Conservation (phyloP, 495 filamentous ascomycete species). For the Chaetomidium leptoderma region DNA sequence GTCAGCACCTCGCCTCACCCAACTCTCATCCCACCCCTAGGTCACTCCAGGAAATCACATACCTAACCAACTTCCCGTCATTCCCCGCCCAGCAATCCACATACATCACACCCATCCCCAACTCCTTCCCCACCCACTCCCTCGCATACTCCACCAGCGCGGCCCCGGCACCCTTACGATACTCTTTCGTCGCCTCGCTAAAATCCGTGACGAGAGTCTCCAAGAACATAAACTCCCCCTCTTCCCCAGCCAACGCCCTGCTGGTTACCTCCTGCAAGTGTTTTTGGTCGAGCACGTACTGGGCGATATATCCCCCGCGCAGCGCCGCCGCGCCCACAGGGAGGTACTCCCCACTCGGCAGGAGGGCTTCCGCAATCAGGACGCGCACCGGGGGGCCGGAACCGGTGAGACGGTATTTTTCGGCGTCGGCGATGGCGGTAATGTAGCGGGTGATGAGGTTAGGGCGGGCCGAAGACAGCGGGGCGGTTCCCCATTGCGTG, state of each 20-base stretch:
- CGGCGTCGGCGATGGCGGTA: slow-evolving; percentile 12
- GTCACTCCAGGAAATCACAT: neutral
- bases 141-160: slow-evolving; percentile 12
- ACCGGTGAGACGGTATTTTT: slow-evolving; percentile 1
- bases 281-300: slow-evolving; percentile 10
- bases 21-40: neutral
- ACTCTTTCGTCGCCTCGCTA: slow-evolving; percentile 7
- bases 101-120: slow-evolving; percentile 17
- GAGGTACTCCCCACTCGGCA: neutral
- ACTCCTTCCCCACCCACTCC: slow-evolving; percentile 12
- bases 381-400: slow-evolving; percentile 7
- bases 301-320: slow-evolving; percentile 5
- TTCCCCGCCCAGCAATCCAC: slow-evolving; percentile 22
- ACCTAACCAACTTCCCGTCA: slow-evolving; percentile 15
- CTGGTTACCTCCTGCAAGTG: slow-evolving; percentile 4
- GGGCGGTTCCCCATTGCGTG: slow-evolving; percentile 13
- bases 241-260: neutral
- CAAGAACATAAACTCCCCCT: slow-evolving; percentile 13
- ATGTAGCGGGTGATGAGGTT: slow-evolving; percentile 4
- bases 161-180: slow-evolving; percentile 15
- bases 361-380: slow-evolving; percentile 10
- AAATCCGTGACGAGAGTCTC: slow-evolving; percentile 16
- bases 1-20: neutral
- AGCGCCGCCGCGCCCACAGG: slow-evolving; percentile 13
- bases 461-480: slow-evolving; percentile 8